Base-by-base conservation (phyloP, 805 yeast species). In the Yamadazyma philogaea region DNA sequence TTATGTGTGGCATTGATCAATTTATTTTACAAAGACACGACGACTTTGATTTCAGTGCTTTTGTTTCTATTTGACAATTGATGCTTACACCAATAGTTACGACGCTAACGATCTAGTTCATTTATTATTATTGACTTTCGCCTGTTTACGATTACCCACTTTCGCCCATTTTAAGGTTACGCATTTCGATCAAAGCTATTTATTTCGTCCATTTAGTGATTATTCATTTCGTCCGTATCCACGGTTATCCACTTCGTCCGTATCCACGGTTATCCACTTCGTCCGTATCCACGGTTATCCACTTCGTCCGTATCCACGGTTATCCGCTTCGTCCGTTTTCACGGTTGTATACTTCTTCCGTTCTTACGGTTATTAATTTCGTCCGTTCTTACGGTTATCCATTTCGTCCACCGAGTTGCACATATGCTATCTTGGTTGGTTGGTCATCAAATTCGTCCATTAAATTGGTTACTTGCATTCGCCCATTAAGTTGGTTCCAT, bases 1-100 rank as follows among this genome's bases (percentile, higher is more conserved):
- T 40, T 3, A 39, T 41, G 36, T 51, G 53, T 44, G 59, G 55
- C 7, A 42, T 53, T 37, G 59, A 55, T 40, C 56, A 57, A 18
- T 57, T 56, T 40, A 51, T 63, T 32, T 43, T 43, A 26, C 51
- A 42, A 26, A 57, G 50, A 39, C 57, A 52, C 22, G 63, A 60
- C 2, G 66, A 57, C n/a, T 57, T 63, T 39, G 67, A 60, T 44
- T 56, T 60, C 28, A 48, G 47, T 51, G 53, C 55, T 18, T 47
- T 48, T 33, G 42, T 48, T 33, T 42, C 47, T 14, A 28, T 48
- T 15, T 44, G 30, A 40, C 17, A 30, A 11, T 15, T 34, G 7
- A 20, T 6, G 19, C n/a, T 30, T 28, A 36, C 24, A 22, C 15
- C 27, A 27, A 26, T 20, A 16, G 26, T 36, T 26, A 36, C 14